Base-by-base conservation (phyloP, 1,284 basidiomycete species). In the Grifola frondosa region DNA sequence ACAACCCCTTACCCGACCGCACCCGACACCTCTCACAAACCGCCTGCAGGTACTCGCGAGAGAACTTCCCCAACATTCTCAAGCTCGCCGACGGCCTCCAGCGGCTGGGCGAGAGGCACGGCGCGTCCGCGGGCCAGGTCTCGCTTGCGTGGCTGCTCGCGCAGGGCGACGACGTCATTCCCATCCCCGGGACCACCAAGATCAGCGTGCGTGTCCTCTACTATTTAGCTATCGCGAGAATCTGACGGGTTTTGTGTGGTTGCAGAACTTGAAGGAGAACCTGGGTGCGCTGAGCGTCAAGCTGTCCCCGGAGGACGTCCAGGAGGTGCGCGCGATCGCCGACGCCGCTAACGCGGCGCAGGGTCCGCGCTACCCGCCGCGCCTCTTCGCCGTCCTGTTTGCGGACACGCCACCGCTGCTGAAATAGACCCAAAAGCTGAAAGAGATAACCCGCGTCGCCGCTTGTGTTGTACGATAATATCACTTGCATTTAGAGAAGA, bases 51-150 rank as follows among this genome's bases (percentile, higher is more conserved):
- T 68, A 67, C 55, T 61, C 60, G 21, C 59, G 61, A 16, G 70
- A 73, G 56, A 74, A 77, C 56, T 71, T 75, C 48, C 56, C 62
- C 12, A 66, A 70, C 50, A 74, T 76, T 54, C 54, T 73, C 23
- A 56, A 66, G 37, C 53, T 76, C 19, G 70, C 65, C 3, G 60
- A 71, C n/a, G 60, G 64, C 31, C 48, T 77, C 20, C 47, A 48
- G 10, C 39, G 37, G 11, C 48, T 73, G 41, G 71, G 65, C 0
- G 34, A 57, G 37, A 59, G 59, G 43, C 62, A 69, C 48, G 48
- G 52, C 17, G 60, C 64, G 19, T 70, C 73, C 0, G 44, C 70
- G 0, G 64, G 68, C 0, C 74, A 77, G 55, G 57, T 75, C 21
- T 54, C 65, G 1, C 63, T 77, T 12, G 72, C 75, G 1, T 77